Evolutionary conservation across 2,329 filamentous ascomycete genomes (phyloP), one percentile per base, ranked within the genome.

Genomic region (Cercospora sesami): DNA sequence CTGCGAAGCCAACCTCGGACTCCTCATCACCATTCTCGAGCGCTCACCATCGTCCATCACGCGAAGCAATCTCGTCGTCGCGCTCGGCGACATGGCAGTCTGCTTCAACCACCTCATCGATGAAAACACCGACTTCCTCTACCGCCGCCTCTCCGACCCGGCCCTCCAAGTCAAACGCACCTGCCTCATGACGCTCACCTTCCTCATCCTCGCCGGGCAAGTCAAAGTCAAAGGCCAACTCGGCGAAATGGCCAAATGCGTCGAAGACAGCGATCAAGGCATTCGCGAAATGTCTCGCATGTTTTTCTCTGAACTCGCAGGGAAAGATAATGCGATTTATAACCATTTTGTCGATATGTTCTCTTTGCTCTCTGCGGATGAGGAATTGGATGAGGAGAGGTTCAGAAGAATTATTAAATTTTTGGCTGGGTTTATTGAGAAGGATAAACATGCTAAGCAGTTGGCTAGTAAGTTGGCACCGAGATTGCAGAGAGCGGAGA

Each of bases 291-390:
- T 99, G 76, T 92, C 93, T 14, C 87, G 93, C 68, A 98, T 98
- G 94, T 99, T 99, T 87, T 99, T 99, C 80, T 94, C 93, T 0
- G 95, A 99, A 80, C 86, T 99, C 65, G 93, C 94, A 69, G 97
- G 93, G 73, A 99, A 99, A 83, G 95, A 99, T 79, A 99, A 99
- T 77, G 95, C 95, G 2, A 93, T 99, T 2, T 99, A 99, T 80
- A 99, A 99, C 79, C 94, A 99, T 82, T 99, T 99, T 80, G 93
- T 99, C 30, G 95, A 99, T 78, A 98, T 99, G 92, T 99, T 99
- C 80, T 94, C 91, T 77, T 82, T 98, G 72, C 84, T 99, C 58
- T 95, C 92, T 67, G 91, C 93, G 0, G 94, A 96, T 74, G 87
- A 87, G 63, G 87, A 85, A 31, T 84, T 99, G 72, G 89, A 93